A percentile compares a stretch with the other conserved stretches of the same genome.
Conservation (phyloP, 306 rosid species). For the Pyrus bretschneideri region DNA sequence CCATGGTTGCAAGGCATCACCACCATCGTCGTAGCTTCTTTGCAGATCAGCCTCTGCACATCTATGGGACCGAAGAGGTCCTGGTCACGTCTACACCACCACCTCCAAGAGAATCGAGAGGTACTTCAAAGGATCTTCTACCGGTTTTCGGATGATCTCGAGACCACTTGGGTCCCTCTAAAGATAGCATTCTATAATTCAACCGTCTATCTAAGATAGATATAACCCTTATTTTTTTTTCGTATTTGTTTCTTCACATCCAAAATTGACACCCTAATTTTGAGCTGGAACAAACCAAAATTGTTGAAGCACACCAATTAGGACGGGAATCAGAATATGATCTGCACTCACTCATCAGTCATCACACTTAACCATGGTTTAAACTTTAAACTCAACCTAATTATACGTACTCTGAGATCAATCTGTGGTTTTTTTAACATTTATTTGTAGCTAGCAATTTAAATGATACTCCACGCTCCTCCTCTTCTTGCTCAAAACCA, state of each 20-base stretch:
- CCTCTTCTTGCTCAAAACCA: not conserved
- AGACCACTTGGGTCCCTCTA: no score
- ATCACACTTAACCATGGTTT: not conserved
- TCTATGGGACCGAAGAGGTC: no score
- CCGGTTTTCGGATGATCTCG: no score
- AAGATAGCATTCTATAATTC: no score
- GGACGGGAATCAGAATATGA: constrained; percentile 12
- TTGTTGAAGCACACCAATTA: not conserved
- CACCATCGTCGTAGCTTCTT: no score
- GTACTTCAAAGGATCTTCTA: no score
- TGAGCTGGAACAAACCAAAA: constrained; percentile 10
- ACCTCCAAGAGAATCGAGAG: no score
- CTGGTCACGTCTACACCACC: no score
- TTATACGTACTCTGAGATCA: not conserved
- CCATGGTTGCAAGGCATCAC: no score
- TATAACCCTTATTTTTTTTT: no score
- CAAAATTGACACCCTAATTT: not conserved
- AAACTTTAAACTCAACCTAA: not conserved
- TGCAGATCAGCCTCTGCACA: no score
- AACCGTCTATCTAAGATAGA: no score
- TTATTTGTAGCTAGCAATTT: not conserved
- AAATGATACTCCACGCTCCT: not conserved
- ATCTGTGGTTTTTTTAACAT: not conserved
- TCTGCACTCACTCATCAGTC: not conserved
- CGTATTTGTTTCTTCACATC: not conserved